Evolutionary conservation across 2,329 filamentous ascomycete species (phyloP), one percentile per base, ranked within the genome.

Genomic region (Curvularia lunata): DNA sequence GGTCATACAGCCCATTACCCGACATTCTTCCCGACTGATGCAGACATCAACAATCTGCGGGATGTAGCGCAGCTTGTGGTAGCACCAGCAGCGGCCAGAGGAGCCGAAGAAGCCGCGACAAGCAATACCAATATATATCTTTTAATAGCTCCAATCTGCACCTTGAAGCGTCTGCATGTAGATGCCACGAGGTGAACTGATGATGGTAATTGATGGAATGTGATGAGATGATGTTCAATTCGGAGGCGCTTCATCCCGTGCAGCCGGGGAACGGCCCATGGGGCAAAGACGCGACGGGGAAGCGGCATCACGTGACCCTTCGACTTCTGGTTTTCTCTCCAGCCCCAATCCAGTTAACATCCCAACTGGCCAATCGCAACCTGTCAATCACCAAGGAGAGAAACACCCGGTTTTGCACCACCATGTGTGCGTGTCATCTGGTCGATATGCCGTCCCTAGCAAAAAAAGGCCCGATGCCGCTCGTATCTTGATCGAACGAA

Each of bases 1-100:
- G 73, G 45, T 64, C 56, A 59, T 75, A 75, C 52, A 70, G 55
- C 32, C 62, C 65, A 48, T 65, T 65, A 46, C 58, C 64, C 46
- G 71, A 67, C 72, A 74, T 74, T 41, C 53, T 62, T 49, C 21
- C 62, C 51, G 18, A 37, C n/a, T n/a, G 37, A 25, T 21, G 43
- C 49, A 57, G 48, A 37, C 58, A 65, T 61, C 48, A 57, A 53
- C 42, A 57, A 53, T 28, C 27, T 27, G 18, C 37, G 52, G 27
- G 55, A 57, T 52, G 55, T 54, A 52, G 38, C 54, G 38, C 59
- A 37, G 55, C 54, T 61, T 23, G 59, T 18, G 16, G n/a, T 48
- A 52, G 51, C 57, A 46, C 34, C 48, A 23, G 48, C 52, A 59
- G 16, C 34, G 19, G 28, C 48, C 18, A 16, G 27, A 52, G 28